Percentiles rank a stretch among this genome's conserved stretches.
Conservation (phyloP, 305 asterid species). For the Lippia alba region DNA sequence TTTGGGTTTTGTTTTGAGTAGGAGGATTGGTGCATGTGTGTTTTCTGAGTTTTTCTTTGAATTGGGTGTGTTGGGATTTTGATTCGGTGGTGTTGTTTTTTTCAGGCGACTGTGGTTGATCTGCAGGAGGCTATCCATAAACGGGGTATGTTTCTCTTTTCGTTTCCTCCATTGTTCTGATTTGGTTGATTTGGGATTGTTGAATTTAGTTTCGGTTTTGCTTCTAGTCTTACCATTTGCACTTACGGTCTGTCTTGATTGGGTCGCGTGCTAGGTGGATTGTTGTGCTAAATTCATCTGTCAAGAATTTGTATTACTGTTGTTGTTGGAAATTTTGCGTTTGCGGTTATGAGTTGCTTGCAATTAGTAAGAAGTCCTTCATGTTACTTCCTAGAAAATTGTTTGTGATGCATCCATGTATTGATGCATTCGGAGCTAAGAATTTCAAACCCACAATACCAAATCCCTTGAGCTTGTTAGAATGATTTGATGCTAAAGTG, state of each 20-base stretch:
- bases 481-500: background rate
- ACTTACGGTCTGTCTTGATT: background rate
- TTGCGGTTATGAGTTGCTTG: background rate
- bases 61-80: slow-evolving; percentile 27
- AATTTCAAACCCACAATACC: background rate
- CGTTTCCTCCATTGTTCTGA: slow-evolving; percentile 9
- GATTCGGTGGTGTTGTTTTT: slow-evolving; percentile 36
- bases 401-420: background rate
- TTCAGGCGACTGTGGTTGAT: slow-evolving; percentile 92
- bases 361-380: background rate
- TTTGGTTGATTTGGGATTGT: slow-evolving; percentile 21
- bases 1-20: slow-evolving; percentile 13
- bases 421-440: background rate
- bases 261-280: slow-evolving; percentile 16
- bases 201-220: slow-evolving; percentile 12
- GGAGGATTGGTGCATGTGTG: background rate
- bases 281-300: slow-evolving; percentile 5
- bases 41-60: background rate
- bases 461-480: background rate
- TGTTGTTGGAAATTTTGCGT: background rate
- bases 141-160: slow-evolving; percentile 59
- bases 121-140: slow-evolving; percentile 87
- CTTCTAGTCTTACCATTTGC: slow-evolving; percentile 5
- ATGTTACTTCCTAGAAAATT: slow-evolving; percentile 4
- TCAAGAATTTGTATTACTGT: background rate